phyloP scores from a whole-genome alignment of 1,284 basidiomycete genomes.

The Rhodotorula sp. region DNA sequence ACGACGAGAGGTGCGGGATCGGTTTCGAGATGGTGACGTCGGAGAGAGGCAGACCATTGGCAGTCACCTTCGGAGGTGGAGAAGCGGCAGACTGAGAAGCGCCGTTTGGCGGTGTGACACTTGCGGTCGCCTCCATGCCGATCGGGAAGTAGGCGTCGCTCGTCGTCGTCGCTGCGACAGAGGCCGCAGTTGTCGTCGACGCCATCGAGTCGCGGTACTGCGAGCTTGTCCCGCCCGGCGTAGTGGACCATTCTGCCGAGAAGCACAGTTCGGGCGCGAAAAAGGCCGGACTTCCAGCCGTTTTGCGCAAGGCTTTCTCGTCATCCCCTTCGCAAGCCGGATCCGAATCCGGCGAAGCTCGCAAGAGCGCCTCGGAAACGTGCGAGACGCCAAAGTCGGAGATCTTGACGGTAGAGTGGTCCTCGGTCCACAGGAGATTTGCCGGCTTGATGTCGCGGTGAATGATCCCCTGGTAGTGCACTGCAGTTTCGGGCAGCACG shows the following conservation, averaged over 20 bases:
- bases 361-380: slow-evolving; percentile 79
- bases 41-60: slow-evolving; percentile 26
- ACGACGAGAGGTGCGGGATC: slow-evolving; percentile 25
- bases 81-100: neutral
- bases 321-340: slow-evolving; percentile 60
- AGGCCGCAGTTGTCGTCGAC: slow-evolving; percentile 6
- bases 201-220: slow-evolving; percentile 4
- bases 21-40: slow-evolving; percentile 40
- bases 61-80: slow-evolving; percentile 11
- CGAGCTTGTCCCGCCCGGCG: neutral
- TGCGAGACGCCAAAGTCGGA: slow-evolving; percentile 97
- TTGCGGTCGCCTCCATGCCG: slow-evolving; percentile 21
- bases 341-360: slow-evolving; percentile 55
- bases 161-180: slow-evolving; percentile 5
- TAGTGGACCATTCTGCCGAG: slow-evolving; percentile 47
- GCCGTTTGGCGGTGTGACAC: neutral
- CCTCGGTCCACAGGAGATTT: slow-evolving; percentile 85
- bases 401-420: slow-evolving; percentile 82
- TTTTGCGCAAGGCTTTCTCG: slow-evolving; percentile 83
- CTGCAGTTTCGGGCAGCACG: slow-evolving; percentile 51
- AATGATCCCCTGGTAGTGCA: slow-evolving; percentile 96
- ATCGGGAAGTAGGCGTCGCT: slow-evolving; percentile 31
- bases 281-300: slow-evolving; percentile 97
- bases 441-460: slow-evolving; percentile 99
- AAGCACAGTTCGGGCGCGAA: slow-evolving; percentile 89